Base-by-base conservation (phyloP, 2,329 filamentous ascomycete species). In the Colletotrichum abscissum region DNA sequence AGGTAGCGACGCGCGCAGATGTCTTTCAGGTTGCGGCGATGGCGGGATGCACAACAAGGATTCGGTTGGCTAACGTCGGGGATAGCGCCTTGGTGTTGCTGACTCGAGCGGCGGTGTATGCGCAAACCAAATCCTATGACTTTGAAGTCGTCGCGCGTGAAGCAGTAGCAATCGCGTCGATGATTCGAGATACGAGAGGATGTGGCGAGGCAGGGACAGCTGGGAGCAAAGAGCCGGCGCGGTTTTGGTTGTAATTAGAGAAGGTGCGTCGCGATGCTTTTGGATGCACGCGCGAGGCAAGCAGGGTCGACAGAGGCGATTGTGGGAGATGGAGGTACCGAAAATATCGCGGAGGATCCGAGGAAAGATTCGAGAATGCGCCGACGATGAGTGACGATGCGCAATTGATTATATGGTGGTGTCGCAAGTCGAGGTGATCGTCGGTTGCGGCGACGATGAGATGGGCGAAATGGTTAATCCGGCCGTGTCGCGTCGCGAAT, bases 1-100 rank as follows among this genome's bases (percentile, higher is more conserved):
- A 85, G 76, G 68, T 24, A 68, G 57, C 69, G 63, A 26, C 63
- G 58, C 63, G 69, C 57, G 69, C 68, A 63, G 57, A 46, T 22
- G 16, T 7, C 19, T 19, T 46, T 52, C 8, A 4, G 38, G 24
- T 58, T 24, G 42, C 11, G 49, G 16, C 14, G 2, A 60, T 59
- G 58, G 65, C 24, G 54, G 26, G 30, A 26, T 28, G 58, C 30
- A 24, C 12, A 49, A 12, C 12, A 24, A 6, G 11, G 16, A 5
- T 24, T 8, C 16, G 11, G 22, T 19, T 38, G 22, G 6, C 14
- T 4, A 16, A 7, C 28, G 19, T 42, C 5, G 7, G 12, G 26
- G 30, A 24, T 11, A 58, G 24, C 12, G 12, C 30, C 8, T 55
- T 35, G 28, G 24, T 38, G n/a, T 55, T 49, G 46, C 16, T 8